Evolutionary conservation across 371 early-diverging fungal genomes (phyloP), one percentile per base, ranked within the genome.

Genomic region (Actinomortierella ambigua): DNA sequence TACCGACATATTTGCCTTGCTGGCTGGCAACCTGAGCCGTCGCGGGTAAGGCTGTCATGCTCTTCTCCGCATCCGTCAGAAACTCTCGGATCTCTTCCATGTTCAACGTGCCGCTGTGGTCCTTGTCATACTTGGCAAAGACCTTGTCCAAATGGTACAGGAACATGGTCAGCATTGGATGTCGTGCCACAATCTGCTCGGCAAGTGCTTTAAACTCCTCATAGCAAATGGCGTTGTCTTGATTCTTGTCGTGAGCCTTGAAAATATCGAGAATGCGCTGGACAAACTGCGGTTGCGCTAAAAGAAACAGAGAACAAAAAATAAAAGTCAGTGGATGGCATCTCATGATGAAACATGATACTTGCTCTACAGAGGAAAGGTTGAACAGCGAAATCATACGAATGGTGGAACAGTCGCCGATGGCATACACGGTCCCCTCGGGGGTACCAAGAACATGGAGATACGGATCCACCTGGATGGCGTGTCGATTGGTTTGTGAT

Each of bases 1-100:
- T 79, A 26, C 85, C 88, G 39, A 95, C 59, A 67, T 86, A 93
- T 20, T 76, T 67, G 39, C 90, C 96, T 69, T 96, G 89, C 66
- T 95, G 96, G 69, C 81, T 88, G 26, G 96, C 96, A 4, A 93
- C 93, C 77, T 95, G 96, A 2, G 96, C 96, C 29, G 94, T 93
- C 83, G 92, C 91, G 6, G 94, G 95, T 55, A 93, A 69, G 15
- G 88, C 79, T 1, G 93, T 93, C 62, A 89, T 68, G 39, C 85
- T 81, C 34, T 79, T 84, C 59, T 90, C 88, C 27, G 90, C 77
- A 58, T 89, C 85, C 8, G 73, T 53, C 8, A 91, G 55, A 77
- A 91, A 80, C 14, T 23, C 34, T 7, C 65, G 59, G 59, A 92
- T 78, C 64, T 90, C 93, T 8, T 84, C 65, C 17, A 90, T 29